These are phyloP conservation scores for Wickerhamomyces chambardii DNA, from an alignment of 805 yeast species.

Conservation along the genomic window DNA sequence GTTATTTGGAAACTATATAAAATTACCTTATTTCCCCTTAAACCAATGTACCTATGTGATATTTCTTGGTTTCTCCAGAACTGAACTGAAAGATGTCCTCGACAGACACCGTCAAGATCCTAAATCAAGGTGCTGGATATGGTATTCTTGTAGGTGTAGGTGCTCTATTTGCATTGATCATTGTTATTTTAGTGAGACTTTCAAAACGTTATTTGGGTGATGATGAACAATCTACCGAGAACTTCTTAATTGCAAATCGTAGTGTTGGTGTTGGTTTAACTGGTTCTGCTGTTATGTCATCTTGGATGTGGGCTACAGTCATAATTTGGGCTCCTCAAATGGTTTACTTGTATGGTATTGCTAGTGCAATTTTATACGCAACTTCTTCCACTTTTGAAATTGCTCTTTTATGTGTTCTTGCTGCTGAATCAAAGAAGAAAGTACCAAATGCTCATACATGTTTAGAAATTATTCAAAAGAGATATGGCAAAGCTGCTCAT, in stretches of 20 bases:
- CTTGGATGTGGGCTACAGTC: slow-evolving; percentile 98
- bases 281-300: slow-evolving; percentile 84
- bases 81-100: too few relatives aligned
- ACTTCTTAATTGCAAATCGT: slow-evolving; percentile 89
- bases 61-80: too few relatives aligned
- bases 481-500: slow-evolving; percentile 79
- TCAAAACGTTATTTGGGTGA: slow-evolving; percentile 76
- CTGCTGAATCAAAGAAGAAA: slow-evolving; percentile 79
- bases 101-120: neutral
- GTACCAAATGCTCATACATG: slow-evolving; percentile 94
- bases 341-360: too few relatives aligned
- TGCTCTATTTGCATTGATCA: slow-evolving; percentile 63
- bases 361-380: slow-evolving; percentile 68
- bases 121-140: slow-evolving; percentile 78
- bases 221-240: slow-evolving; percentile 86
- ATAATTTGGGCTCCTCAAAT: too few relatives aligned
- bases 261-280: slow-evolving; percentile 78
- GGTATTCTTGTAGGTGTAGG: slow-evolving; percentile 89
- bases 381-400: slow-evolving; percentile 70
- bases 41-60: too few relatives aligned
- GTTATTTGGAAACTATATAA: too few relatives aligned
- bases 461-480: slow-evolving; percentile 69
- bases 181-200: slow-evolving; percentile 67
- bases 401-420: slow-evolving; percentile 64
- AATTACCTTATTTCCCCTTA: too few relatives aligned